A percentile compares a stretch with the other conserved stretches of the same genome.
These are phyloP conservation scores for Xenoacremonium recifei DNA, from an alignment of 2,329 filamentous ascomycete species.

Conservation along the genomic window DNA sequence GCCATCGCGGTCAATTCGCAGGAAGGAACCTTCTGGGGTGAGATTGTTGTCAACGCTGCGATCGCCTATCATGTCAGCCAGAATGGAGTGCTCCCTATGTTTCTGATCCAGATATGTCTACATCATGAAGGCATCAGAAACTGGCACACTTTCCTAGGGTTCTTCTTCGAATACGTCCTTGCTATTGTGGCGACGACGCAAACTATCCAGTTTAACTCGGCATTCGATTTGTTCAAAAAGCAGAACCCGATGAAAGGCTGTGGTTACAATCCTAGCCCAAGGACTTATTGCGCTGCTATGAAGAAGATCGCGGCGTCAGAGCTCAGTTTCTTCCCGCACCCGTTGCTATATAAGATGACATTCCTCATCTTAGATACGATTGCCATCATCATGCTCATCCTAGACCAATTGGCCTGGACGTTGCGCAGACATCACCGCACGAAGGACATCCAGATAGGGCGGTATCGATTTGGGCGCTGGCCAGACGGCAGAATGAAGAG, in stretches of 20 bases:
- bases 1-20: conserved; percentile 40
- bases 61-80: conserved; percentile 37
- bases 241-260: conserved; percentile 32
- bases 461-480: conserved; percentile 30
- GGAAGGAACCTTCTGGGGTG: conserved; percentile 39
- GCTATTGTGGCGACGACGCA: conserved; percentile 37
- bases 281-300: conserved; percentile 37
- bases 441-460: conserved; percentile 29
- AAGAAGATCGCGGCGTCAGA: conserved; percentile 32
- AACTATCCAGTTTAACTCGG: conserved; percentile 33
- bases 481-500: conserved; percentile 28
- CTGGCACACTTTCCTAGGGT: conserved; percentile 40
- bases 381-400: conserved; percentile 32
- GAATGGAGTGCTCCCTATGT: conserved; percentile 37
- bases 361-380: conserved; percentile 36
- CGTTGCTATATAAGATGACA: conserved; percentile 36
- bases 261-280: conserved; percentile 36
- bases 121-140: conserved; percentile 39
- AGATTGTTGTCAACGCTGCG: conserved; percentile 37
- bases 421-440: conserved; percentile 33
- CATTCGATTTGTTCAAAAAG: conserved; percentile 32
- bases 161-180: conserved; percentile 36
- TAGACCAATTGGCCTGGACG: conserved; percentile 37
- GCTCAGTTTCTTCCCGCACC: conserved; percentile 37
- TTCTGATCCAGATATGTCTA: conserved; percentile 36